These are phyloP conservation scores for Hydnomerulius pinastri DNA, from an alignment of 768 basidiomycete genomes.

Conservation along the genomic window DNA sequence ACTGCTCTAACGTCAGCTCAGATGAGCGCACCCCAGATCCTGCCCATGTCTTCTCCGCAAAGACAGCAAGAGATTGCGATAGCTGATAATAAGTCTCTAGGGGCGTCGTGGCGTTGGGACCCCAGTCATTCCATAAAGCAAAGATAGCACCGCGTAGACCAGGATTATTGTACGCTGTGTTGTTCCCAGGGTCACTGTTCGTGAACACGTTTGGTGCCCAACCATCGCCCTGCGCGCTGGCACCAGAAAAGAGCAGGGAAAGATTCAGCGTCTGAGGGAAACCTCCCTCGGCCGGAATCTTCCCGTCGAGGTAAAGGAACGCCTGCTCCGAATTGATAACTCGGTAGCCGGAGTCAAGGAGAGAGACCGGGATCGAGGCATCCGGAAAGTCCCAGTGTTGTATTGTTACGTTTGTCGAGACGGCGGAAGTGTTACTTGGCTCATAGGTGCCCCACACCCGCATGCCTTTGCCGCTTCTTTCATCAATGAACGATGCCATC, in stretches of 20 bases:
- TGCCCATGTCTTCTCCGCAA: conserved; percentile 46
- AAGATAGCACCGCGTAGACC: conserved; percentile 38
- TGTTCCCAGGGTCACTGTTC: conserved; percentile 30
- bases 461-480: conserved; percentile 37
- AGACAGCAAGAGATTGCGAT: conserved; percentile 40
- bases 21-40: conserved; percentile 38
- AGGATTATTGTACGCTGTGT: conserved; percentile 28
- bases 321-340: conserved; percentile 38
- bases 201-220: conserved; percentile 41
- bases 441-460: conserved; percentile 46
- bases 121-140: conserved; percentile 47
- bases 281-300: conserved; percentile 33
- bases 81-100: conserved; percentile 47
- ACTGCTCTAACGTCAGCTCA: conserved; percentile 36
- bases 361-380: conserved; percentile 33
- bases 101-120: conserved; percentile 45
- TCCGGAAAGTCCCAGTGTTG: conserved; percentile 45
- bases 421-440: conserved; percentile 35
- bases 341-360: conserved; percentile 36
- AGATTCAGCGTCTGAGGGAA: conserved; percentile 36
- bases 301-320: conserved; percentile 41
- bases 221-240: conserved; percentile 26
- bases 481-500: conserved; percentile 40
- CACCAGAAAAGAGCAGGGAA: conserved; percentile 33
- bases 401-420: conserved; percentile 43